Base-by-base conservation (phyloP, 768 basidiomycete genomes). In the Roridomyces roridus region DNA sequence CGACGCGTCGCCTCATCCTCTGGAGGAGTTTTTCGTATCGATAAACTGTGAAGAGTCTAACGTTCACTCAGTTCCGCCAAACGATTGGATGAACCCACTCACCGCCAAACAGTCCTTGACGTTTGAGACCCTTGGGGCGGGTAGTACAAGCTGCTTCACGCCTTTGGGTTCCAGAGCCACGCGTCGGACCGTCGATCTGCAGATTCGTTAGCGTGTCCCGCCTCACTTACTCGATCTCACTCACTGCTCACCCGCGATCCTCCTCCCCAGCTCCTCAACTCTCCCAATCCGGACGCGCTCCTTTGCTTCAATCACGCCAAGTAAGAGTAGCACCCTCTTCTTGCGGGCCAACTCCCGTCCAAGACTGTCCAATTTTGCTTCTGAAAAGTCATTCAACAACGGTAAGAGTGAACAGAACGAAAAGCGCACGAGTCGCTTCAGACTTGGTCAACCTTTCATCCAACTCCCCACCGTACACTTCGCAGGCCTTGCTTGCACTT, bases 271-370 rank as follows among this genome's bases (percentile, higher is more conserved):
- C 23, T 23, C 40, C 42, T 51, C 45, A 3, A 61, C 43, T 6
- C 59, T 41, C 14, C 48, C 36, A 17, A 21, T 48, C 14, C 36
- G 40, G 20, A 56, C 28, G 1, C 15, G 15, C 9, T 61, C 49
- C 35, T 61, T 61, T 12, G 45, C 31, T 6, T 61, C 50, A 7
- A 61, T 36, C n/a, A 49, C 40, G 5, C 48, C 21, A 8, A 61
- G 46, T 5, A 61, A 26, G 41, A 57, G 39, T 4, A 57, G 8
- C 8, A 48, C 8, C 9, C 20, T 29, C 10, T 45, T 20, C 18
- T 61, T 61, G 14, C 43, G 17, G 25, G 31, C 18, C 18, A 61
- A 28, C 21, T 51, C n/a, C 17, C 40, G 29, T 28, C 47, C 49
- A 1, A 56, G 44, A 18, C 8, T 18, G 5, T 41, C 35, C 11